Base-by-base conservation (phyloP, 352 stramenopile species). In the Aphanomyces stellatus region DNA sequence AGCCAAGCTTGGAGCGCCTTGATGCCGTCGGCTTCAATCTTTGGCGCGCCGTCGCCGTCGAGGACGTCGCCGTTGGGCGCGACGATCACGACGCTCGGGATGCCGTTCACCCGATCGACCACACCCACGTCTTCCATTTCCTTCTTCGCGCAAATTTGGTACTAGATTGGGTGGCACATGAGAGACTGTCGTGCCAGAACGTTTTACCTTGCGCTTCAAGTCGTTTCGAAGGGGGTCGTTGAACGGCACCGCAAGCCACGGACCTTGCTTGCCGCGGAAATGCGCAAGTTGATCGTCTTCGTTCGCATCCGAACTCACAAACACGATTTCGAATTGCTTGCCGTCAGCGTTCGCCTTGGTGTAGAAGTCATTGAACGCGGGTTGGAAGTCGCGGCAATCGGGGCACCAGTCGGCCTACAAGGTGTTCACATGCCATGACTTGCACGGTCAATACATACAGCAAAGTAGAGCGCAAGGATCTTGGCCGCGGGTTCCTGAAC, bases 371-470 rank as follows among this genome's bases (percentile, higher is more conserved):
- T 93, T 95, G 30, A 95, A 72, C 55, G 71, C 63, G 41, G 86
- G 86, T 64, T 90, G 82, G 74, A 95, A 93, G 35, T 65, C 71
- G 63, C 81, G 82, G 76, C 86, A 95, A 71, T 93, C 78, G 2
- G 84, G 82, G 56, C 86, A 95, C 86, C 86, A 93, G 49, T 93
- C 82, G 1, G 86, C 84, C 81, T 91, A 35, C 69, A 76, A 30
- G 24, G 19, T 57, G 46, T 57, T n/a, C 27, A 73, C 30, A 28
- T 34, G 55, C 33, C 64, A 4, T 19, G 27, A n/a, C 43, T 7
- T 27, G 41, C 41, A 19, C 10, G 11, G 13, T 65, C 25, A 15
- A 13, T 6, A 51, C 75, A 46, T 46, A 90, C 82, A 40, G 82
- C 76, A 65, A 94, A 94, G 74, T 90, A 92, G 17, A 94, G 73